Base-by-base conservation (phyloP, 371 early-diverging fungal genomes). In the Mortierella sp. region DNA sequence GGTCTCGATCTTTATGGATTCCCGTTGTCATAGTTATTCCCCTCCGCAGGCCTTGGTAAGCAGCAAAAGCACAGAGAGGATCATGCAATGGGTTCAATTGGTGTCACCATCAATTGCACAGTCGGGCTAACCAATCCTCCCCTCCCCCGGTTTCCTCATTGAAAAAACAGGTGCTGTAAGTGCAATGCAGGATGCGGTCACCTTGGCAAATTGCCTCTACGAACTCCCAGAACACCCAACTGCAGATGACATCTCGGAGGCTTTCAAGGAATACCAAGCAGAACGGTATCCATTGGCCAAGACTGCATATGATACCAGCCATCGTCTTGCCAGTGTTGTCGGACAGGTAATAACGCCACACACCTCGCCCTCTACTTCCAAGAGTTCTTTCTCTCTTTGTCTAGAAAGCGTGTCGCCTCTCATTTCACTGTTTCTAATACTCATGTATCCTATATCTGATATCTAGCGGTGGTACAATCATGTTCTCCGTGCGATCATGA, bases 141-240 rank as follows among this genome's bases (percentile, higher is more conserved):
- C n/a, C n/a, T n/a, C n/a, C n/a, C n/a, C n/a, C n/a, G n/a, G n/a
- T 53, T 17, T 46, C 29, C 1, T 55, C 28, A 14, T 22, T 7
- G 10, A 31, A 29, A 2, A 1, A 9, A 16, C 37, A 59, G 72
- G 72, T 40, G 73, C 73, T 19, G 63, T 67, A 12, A 62, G 57
- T 28, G 73, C 73, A 4, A 66, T 72, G 37, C 73, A 72, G 25
- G 73, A 72, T 50, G 67, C 73, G 1, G 54, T 67, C 9, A 53
- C 60, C 0, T 43, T 72, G n/a, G 67, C 67, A 3, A 72, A 72
- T 40, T 44, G 45, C 19, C n/a, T 72, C 7, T 62, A 72, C 21
- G 63, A 62, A 21, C 54, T 73, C 0, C 39, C 59, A 2, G 51
- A 56, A 2, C 4, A 44, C 19, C 57, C 57, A 9, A 53, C 62